Percentiles rank a stretch among this genome's conserved stretches.
phyloP scores from a whole-genome alignment of 441 rosid genomes.

The Hypseocharis bilobata region DNA sequence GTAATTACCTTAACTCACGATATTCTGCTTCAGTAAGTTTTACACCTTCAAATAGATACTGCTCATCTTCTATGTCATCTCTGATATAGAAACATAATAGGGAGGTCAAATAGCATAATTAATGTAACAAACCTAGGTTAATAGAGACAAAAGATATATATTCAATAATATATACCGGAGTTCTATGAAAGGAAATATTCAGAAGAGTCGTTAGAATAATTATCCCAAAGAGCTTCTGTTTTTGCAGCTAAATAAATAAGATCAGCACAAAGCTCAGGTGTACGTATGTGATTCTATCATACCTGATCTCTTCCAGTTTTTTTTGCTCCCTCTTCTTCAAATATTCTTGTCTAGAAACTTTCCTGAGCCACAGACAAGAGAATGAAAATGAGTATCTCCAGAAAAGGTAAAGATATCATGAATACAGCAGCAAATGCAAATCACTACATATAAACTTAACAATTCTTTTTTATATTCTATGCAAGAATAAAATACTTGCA shows the following conservation, averaged over 20 bases:
- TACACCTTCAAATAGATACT: slow-evolving; percentile 61
- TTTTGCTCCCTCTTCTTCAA: slow-evolving; percentile 72
- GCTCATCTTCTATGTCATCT: slow-evolving; percentile 63
- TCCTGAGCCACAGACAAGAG: slow-evolving; percentile 36
- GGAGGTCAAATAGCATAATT: slow-evolving; percentile 7
- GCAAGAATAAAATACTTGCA: neutral
- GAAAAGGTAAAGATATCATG: neutral
- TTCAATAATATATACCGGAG: neutral
- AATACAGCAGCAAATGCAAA: neutral
- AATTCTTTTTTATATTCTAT: neutral
- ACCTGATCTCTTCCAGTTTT: slow-evolving; percentile 74
- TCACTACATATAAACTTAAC: neutral
- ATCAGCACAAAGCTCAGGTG: neutral
- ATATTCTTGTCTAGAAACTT: slow-evolving; percentile 80
- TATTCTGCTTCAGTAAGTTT: slow-evolving; percentile 69
- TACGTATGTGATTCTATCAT: slow-evolving; percentile 9
- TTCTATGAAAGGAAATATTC: neutral
- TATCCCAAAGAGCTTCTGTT: neutral
- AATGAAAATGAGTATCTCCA: slow-evolving; percentile 7
- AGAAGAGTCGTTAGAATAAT: too few species aligned
- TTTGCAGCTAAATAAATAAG: slow-evolving; percentile 3
- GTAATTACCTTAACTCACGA: slow-evolving; percentile 48
- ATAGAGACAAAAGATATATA: too few species aligned
- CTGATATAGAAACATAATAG: slow-evolving; percentile 22
- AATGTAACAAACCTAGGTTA: slow-evolving; percentile 5